Conservation (phyloP, 495 filamentous ascomycete species). For the Neurospora pannonica region DNA sequence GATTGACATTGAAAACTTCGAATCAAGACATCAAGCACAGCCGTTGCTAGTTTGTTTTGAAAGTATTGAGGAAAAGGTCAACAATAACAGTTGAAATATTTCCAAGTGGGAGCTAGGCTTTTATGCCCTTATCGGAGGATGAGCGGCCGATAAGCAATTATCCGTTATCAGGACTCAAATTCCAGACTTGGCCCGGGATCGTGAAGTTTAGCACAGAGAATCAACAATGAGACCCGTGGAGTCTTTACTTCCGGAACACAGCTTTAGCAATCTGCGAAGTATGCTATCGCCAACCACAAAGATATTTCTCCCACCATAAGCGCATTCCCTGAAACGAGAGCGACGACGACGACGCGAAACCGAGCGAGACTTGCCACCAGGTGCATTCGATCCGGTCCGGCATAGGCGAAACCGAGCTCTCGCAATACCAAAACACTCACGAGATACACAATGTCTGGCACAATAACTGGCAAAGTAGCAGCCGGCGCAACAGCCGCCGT, state of each 20-base stretch:
- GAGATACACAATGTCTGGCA: not conserved
- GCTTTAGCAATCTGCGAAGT: not conserved
- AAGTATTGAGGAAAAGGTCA: not conserved
- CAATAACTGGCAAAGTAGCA: conserved; percentile 4
- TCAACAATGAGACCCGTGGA: not conserved
- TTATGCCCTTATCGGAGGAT: not conserved
- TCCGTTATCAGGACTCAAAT: not conserved
- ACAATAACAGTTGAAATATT: not conserved
- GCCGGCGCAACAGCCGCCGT: not conserved
- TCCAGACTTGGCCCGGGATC: not conserved
- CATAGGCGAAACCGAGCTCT: not conserved
- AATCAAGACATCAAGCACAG: not conserved
- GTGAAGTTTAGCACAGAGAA: not conserved
- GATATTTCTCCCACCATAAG: not conserved
- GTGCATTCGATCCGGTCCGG: not conserved
- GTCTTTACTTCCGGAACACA: not conserved
- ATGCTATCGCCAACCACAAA: not conserved
- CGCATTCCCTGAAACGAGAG: not conserved
- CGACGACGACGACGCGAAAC: not conserved
- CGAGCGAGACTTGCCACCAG: not conserved
- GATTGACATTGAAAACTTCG: not conserved
- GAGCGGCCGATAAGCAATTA: not conserved
- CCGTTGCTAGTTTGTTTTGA: not conserved
- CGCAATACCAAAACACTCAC: not conserved
- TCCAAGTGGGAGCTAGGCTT: not conserved